Base-by-base conservation (phyloP, 208 protist genomes). In the Phytomonas sp. region DNA sequence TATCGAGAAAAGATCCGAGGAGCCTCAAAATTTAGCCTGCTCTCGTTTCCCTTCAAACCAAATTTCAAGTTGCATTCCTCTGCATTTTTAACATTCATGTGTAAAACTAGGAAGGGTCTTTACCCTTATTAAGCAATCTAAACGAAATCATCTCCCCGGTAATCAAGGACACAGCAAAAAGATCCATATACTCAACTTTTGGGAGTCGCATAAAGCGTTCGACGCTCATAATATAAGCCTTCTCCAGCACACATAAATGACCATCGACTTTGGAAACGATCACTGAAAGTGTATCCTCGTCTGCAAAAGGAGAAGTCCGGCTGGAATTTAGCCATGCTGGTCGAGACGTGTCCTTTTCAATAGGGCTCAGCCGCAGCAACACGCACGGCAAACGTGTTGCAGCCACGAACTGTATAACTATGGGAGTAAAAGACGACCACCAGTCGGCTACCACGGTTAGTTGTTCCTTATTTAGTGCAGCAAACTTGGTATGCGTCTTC, bases 141-240 rank as follows among this genome's bases (percentile, higher is more conserved):
- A 40, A 40, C 7, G 36, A 90, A 26, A 83, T 89, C 2, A 66
- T 67, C 56, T 77, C 59, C 34, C 85, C 88, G 3, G 83, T 81
- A 6, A 71, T 77, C 60, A 94, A 53, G 8, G 83, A 86, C 1
- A 83, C 69, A 5, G 85, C 88, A 68, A 87, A 88, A 30, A 82
- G 67, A 66, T 91, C 88, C 65, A 94, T 81, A 68, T 91, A 94
- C 70, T 90, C 79, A 11, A 94, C 88, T 30, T 72, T 82, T 0
- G 88, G 88, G 66, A 94, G 70, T 56, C 91, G 81, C 62, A 84
- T 90, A 62, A 94, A 91, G 40, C 75, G 83, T 68, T 94, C 88
- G 40, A 81, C 82, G 67, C 79, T 85, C 68, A 74, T 78, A 32
- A 94, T 84, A 66, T 88, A 94, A 8, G 90, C 78, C 34, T 68